phyloP scores from a whole-genome alignment of 2,329 filamentous ascomycete genomes.

The Pseudocercospora crystallina region DNA sequence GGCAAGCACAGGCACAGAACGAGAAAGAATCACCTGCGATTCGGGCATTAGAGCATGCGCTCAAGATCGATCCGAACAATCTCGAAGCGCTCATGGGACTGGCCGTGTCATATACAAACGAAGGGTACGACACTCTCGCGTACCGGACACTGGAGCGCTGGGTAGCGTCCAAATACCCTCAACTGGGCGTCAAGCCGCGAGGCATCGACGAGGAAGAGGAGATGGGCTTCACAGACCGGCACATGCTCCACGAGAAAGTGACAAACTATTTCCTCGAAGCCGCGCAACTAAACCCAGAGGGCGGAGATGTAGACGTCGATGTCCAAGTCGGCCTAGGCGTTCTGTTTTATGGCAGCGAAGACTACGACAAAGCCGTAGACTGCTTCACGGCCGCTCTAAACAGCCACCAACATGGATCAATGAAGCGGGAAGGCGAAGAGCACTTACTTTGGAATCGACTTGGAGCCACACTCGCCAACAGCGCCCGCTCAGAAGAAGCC shows the following conservation, averaged over 20 bases:
- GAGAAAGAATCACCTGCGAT: slow-evolving; percentile 98
- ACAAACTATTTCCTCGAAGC: slow-evolving; percentile 89
- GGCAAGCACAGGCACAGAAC: slow-evolving; percentile 92
- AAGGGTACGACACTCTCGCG: slow-evolving; percentile 95
- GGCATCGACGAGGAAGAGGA: slow-evolving; percentile 63
- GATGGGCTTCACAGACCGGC: slow-evolving; percentile 90
- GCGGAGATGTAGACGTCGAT: slow-evolving; percentile 95
- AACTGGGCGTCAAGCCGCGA: slow-evolving; percentile 70
- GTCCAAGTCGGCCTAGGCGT: slow-evolving; percentile 97
- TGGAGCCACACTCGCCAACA: slow-evolving; percentile 93
- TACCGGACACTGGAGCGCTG: slow-evolving; percentile 96
- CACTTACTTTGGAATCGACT: slow-evolving; percentile 97
- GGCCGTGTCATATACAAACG: slow-evolving; percentile 96
- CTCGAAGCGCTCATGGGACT: slow-evolving; percentile 90
- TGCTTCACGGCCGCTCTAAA: slow-evolving; percentile 93
- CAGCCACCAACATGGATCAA: slow-evolving; percentile 76
- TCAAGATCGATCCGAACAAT: slow-evolving; percentile 85
- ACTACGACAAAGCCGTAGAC: slow-evolving; percentile 97
- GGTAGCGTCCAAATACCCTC: slow-evolving; percentile 92
- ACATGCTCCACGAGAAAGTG: slow-evolving; percentile 84
- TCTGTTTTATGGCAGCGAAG: slow-evolving; percentile 94
- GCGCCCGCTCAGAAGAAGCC: slow-evolving; percentile 87
- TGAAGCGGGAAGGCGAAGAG: slow-evolving; percentile 80
- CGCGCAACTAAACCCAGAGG: slow-evolving; percentile 85
- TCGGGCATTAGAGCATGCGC: slow-evolving; percentile 83